Evolutionary conservation across 768 basidiomycete genomes (phyloP).

Genomic region (Kondoa subrosea): DNA sequence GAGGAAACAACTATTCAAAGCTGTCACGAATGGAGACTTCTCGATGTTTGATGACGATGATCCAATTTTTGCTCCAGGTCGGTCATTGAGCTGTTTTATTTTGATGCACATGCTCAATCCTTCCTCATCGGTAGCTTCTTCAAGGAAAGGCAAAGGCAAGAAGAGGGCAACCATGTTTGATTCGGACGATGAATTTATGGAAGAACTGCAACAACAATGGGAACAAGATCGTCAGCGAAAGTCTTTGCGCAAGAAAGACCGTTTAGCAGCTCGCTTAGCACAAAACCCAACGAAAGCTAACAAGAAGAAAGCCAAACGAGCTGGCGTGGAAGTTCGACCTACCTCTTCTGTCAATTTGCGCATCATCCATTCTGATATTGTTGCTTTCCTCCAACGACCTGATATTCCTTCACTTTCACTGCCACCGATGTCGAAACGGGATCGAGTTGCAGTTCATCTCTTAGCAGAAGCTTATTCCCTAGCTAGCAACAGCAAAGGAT

Average conservation of each 20-base stretch:
- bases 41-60: slow-evolving; percentile 19
- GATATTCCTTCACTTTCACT: slow-evolving; percentile 45
- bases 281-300: slow-evolving; percentile 31
- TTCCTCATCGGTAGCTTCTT: background rate
- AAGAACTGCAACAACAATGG: background rate
- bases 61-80: slow-evolving; percentile 11
- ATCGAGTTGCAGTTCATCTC: slow-evolving; percentile 58
- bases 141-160: slow-evolving; percentile 11
- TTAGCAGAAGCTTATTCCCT: slow-evolving; percentile 61
- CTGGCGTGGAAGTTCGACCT: slow-evolving; percentile 34
- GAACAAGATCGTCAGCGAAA: background rate
- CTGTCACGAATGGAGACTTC: slow-evolving; percentile 19
- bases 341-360: slow-evolving; percentile 44
- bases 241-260: background rate
- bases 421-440: slow-evolving; percentile 59
- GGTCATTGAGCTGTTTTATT: background rate
- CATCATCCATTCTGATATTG: slow-evolving; percentile 50
- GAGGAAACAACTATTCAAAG: slow-evolving; percentile 23
- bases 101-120: background rate
- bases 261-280: background rate
- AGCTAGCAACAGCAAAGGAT: slow-evolving; percentile 56
- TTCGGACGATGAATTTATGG: background rate
- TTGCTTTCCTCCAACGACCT: slow-evolving; percentile 40
- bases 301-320: slow-evolving; percentile 37
- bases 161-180: background rate